phyloP scores from a whole-genome alignment of 2,329 filamentous ascomycete genomes.

The Penicillium rolfsii region DNA sequence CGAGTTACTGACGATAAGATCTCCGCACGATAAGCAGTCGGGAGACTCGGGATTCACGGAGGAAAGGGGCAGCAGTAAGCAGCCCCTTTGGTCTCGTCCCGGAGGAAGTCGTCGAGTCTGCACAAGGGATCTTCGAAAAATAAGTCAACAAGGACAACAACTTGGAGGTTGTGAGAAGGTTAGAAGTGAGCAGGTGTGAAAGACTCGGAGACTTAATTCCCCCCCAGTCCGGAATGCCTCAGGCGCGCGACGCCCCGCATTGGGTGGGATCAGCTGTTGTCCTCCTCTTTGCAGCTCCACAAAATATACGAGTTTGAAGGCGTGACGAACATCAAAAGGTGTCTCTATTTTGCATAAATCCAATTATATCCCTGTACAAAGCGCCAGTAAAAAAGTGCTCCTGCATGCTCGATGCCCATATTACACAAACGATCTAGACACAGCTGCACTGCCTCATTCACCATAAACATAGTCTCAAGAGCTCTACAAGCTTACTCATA shows the following conservation, averaged over 20 bases:
- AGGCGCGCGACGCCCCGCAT: slow-evolving; percentile 14
- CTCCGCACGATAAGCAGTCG: slow-evolving; percentile 25
- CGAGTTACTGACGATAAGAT: slow-evolving; percentile 26
- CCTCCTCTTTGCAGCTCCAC: neutral
- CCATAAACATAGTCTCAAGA: slow-evolving; percentile 2
- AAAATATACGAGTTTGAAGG: slow-evolving; percentile 1
- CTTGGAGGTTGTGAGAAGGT: neutral
- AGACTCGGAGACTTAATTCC: slow-evolving; percentile 6
- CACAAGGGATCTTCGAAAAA: neutral
- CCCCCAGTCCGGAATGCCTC: slow-evolving; percentile 3
- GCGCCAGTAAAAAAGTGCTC: slow-evolving; percentile 27
- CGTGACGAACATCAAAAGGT: slow-evolving; percentile 1
- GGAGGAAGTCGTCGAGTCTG: neutral
- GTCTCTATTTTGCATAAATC: slow-evolving; percentile 19
- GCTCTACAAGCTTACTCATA: slow-evolving; percentile 44
- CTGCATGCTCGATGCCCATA: slow-evolving; percentile 23
- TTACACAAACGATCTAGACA: slow-evolving; percentile 21
- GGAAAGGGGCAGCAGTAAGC: slow-evolving; percentile 6
- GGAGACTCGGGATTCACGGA: slow-evolving; percentile 9
- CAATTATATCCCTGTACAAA: slow-evolving; percentile 27
- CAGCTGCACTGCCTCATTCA: slow-evolving; percentile 11
- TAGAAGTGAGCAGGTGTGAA: neutral
- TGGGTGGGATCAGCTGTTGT: slow-evolving; percentile 17
- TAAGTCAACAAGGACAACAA: neutral
- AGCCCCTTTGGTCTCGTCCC: neutral